phyloP scores from a whole-genome alignment of 176 grass and related monocot species.

The Alopecurus myosuroides region DNA sequence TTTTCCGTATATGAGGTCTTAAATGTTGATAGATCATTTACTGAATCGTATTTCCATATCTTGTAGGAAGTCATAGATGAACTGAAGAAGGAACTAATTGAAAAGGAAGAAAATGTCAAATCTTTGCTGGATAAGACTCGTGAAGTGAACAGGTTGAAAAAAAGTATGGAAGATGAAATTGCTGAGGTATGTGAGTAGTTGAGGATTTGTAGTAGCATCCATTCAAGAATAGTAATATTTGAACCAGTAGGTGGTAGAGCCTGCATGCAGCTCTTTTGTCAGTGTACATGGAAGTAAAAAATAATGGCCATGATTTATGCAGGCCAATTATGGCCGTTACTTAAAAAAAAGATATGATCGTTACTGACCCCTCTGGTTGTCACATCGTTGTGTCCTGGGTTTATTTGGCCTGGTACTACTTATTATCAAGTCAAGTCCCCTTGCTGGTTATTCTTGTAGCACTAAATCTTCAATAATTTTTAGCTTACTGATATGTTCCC shows the following conservation, averaged over 20 bases:
- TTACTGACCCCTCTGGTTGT: not conserved
- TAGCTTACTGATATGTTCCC: not conserved
- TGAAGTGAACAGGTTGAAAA: conserved; percentile 42
- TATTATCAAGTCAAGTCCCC: not conserved
- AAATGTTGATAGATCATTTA: conserved; percentile 1
- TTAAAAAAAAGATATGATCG: no score
- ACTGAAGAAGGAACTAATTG: conserved; percentile 42
- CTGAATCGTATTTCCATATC: not conserved
- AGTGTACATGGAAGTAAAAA: not conserved
- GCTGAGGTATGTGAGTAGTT: conserved; percentile 40
- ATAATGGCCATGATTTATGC: not conserved
- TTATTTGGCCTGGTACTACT: not conserved
- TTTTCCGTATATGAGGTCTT: not conserved
- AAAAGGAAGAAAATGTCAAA: conserved; percentile 48
- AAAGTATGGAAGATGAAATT: conserved; percentile 52
- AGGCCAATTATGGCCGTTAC: not conserved
- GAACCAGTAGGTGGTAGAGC: not conserved
- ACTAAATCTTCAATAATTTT: not conserved
- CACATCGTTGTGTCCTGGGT: not conserved
- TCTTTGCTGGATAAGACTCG: conserved; percentile 61
- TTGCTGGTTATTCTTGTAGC: not conserved
- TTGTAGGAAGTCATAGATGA: conserved; percentile 63
- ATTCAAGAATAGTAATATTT: not conserved
- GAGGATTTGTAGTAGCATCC: not conserved
- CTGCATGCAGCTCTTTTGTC: not conserved